Evolutionary conservation across 2,329 filamentous ascomycete genomes (phyloP), one percentile per base, ranked within the genome.

Genomic region (Magnaporthiopsis rhizophila): DNA sequence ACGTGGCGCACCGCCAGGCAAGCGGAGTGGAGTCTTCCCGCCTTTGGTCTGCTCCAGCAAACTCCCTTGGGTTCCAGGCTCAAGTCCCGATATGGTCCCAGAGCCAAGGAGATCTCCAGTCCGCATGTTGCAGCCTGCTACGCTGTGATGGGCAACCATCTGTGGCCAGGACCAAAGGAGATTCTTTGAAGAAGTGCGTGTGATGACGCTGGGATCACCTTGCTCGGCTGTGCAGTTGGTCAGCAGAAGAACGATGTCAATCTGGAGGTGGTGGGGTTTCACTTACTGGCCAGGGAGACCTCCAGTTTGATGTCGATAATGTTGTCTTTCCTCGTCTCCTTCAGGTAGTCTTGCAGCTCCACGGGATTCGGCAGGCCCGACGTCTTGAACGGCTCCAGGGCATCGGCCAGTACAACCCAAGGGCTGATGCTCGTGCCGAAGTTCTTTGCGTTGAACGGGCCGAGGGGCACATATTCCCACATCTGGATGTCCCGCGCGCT

Each of bases 341-440:
- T 34, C 32, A 34, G 9, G 32, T 34, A 34, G 3, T 79, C 71
- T 57, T 78, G 78, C 0, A 71, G 65, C 13, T 71, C 66, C 1
- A 71, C 68, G 2, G 70, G 67, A 30, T 69, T 67, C 18, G 69
- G 65, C 12, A 68, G 68, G 8, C 69, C 68, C 30, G 69, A 73
- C 0, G 81, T 81, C 69, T 84, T 84, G 61, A 87, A 84, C 32
- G 86, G 80, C 6, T 83, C 76, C 24, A 89, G 71, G 0, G 86
- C 86, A 50, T 87, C 85, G 1, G 84, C 74, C 0, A 84, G 86
- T 3, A 88, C 72, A 15, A 88, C 75, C 86, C 86, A 89, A 0
- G 86, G 84, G 0, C 82, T 84, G 28, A 89, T 82, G 0, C 78
- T 80, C 0, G 85, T 88, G 8, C 79, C 80, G 59, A 87, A 86